Percentiles rank a stretch among this genome's conserved stretches.
phyloP scores from a whole-genome alignment of 495 filamentous ascomycete species.

The Endocarpon pusillum region DNA sequence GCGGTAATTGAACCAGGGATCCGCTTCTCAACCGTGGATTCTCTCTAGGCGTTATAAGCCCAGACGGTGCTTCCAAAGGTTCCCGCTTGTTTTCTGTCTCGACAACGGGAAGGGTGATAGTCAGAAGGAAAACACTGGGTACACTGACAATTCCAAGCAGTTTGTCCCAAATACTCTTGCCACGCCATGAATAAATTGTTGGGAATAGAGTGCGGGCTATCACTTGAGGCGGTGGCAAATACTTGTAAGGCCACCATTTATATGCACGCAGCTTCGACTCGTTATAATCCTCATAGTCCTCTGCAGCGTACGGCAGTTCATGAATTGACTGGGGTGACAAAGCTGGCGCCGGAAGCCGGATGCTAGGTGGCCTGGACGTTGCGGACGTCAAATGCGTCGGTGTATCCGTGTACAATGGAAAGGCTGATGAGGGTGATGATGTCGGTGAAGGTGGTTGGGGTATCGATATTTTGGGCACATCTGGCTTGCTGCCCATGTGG shows the following conservation, averaged over 20 bases:
- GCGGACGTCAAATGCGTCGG: constrained; percentile 11
- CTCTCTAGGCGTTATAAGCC: constrained; percentile 21
- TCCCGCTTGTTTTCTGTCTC: constrained; percentile 46
- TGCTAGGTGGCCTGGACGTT: constrained; percentile 32
- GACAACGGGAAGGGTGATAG: constrained; percentile 83
- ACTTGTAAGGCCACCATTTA: constrained; percentile 56
- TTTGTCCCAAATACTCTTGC: constrained; percentile 63
- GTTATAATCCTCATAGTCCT: constrained; percentile 10
- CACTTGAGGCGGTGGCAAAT: constrained; percentile 53
- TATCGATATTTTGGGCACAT: too few species aligned
- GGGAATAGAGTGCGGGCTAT: constrained; percentile 70
- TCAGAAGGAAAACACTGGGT: constrained; percentile 78
- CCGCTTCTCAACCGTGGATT: constrained; percentile 10
- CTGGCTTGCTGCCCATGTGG: too few species aligned
- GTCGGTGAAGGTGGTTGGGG: too few species aligned
- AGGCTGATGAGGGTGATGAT: too few species aligned
- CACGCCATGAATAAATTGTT: constrained; percentile 61
- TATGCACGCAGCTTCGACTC: constrained; percentile 18
- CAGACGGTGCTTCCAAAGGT: constrained; percentile 26
- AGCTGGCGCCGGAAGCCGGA: constrained; percentile 31
- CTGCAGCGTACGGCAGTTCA: constrained; percentile 8
- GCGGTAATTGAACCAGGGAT: constrained; percentile 23
- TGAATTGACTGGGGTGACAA: constrained; percentile 37
- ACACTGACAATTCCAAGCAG: constrained; percentile 61
- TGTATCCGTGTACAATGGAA: background rate